phyloP scores from a whole-genome alignment of 2,329 filamentous ascomycete species.

The Neofusicoccum laricinum region DNA sequence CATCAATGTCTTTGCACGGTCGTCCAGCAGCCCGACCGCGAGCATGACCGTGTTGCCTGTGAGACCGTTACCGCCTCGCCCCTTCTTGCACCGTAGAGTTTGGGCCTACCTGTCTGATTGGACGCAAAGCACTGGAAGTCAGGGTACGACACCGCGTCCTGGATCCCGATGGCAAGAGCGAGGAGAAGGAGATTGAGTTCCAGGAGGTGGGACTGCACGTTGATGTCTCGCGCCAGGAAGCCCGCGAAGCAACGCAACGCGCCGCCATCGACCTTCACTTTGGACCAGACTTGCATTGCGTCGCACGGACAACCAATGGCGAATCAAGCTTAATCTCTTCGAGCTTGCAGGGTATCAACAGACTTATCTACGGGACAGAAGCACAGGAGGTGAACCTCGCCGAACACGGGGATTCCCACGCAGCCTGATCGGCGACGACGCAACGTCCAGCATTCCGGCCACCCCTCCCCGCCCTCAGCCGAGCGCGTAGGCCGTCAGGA shows the following conservation, averaged over 20 bases:
- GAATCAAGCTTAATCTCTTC: too few relatives aligned
- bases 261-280: too few relatives aligned
- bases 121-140: constrained; percentile 20
- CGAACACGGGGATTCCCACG: too few relatives aligned
- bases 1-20: background rate
- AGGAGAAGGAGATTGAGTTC: constrained; percentile 16
- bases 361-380: too few relatives aligned
- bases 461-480: background rate
- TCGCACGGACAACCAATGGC: too few relatives aligned
- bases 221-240: background rate
- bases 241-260: background rate
- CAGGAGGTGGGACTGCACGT: background rate
- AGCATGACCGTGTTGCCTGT: background rate
- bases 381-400: too few relatives aligned
- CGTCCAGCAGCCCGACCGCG: background rate
- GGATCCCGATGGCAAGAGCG: constrained; percentile 17
- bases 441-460: too few relatives aligned
- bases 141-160: constrained; percentile 17
- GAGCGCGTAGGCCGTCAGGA: constrained; percentile 19
- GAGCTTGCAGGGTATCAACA: too few relatives aligned
- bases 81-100: background rate
- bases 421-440: too few relatives aligned
- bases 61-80: background rate
- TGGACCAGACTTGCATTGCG: too few relatives aligned
- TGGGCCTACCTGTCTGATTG: background rate